Conservation (phyloP, 2,329 filamentous ascomycete species). For the Cercospora sp. region DNA sequence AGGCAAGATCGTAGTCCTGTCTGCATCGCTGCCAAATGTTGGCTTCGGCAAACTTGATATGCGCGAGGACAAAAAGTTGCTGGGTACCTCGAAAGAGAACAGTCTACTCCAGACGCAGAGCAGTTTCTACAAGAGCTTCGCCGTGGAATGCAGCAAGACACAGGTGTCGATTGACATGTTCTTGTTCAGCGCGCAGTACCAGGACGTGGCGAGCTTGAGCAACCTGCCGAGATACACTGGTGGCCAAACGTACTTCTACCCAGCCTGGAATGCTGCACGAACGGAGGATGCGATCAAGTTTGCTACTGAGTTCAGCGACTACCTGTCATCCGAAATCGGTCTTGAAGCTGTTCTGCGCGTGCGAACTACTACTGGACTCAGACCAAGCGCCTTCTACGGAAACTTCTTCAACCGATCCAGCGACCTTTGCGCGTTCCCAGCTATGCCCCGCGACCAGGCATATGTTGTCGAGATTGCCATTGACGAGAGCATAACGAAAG, state of each 20-base stretch:
- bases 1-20: constrained; percentile 91
- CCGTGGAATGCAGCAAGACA: constrained; percentile 97
- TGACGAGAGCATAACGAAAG: constrained; percentile 89
- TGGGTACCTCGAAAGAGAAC: constrained; percentile 91
- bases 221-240: constrained; percentile 95
- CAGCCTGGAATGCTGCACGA: constrained; percentile 92
- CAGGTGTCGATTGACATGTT: constrained; percentile 99
- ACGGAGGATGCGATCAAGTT: constrained; percentile 97
- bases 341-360: constrained; percentile 94
- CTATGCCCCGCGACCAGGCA: constrained; percentile 94
- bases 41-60: constrained; percentile 88
- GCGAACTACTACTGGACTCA: constrained; percentile 86
- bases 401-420: constrained; percentile 99
- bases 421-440: constrained; percentile 95
- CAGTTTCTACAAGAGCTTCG: constrained; percentile 98
- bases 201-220: constrained; percentile 94
- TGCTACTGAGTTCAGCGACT: constrained; percentile 93
- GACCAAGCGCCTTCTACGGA: constrained; percentile 98
- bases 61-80: constrained; percentile 92
- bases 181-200: constrained; percentile 91
- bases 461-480: constrained; percentile 99
- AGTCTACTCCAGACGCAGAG: constrained; percentile 85
- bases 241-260: constrained; percentile 98
- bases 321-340: constrained; percentile 93
- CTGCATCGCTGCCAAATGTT: constrained; percentile 83